A percentile compares a stretch with the other conserved stretches of the same genome.
phyloP scores from a whole-genome alignment of 2,329 filamentous ascomycete genomes.

The Aureobasidium sp. region DNA sequence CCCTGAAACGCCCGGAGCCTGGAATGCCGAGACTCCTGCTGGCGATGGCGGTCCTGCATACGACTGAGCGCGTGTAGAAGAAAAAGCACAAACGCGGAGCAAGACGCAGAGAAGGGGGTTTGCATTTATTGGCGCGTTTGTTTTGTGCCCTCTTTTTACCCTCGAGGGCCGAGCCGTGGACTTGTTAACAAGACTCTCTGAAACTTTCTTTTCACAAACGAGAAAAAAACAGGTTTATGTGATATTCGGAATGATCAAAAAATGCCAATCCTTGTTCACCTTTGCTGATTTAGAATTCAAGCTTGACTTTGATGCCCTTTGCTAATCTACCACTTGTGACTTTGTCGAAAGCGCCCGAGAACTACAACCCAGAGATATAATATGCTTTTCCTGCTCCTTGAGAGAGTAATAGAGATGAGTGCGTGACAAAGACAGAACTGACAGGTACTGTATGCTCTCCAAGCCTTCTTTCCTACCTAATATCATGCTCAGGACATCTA shows the following conservation, averaged over 20 bases:
- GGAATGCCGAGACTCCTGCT: slow-evolving; percentile 51
- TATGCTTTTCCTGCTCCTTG: neutral
- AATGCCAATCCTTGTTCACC: neutral
- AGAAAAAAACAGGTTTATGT: neutral
- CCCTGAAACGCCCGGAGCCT: slow-evolving; percentile 43
- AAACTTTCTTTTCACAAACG: neutral
- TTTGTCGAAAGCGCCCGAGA: neutral
- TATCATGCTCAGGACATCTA: neutral
- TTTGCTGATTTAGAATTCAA: neutral
- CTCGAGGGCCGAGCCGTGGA: neutral
- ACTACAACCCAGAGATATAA: neutral
- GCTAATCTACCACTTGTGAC: neutral
- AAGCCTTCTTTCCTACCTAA: neutral
- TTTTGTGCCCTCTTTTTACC: neutral
- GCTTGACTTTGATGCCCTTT: neutral
- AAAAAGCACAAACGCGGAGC: neutral
- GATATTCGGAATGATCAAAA: neutral
- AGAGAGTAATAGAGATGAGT: neutral
- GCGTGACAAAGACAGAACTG: neutral
- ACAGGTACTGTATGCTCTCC: neutral
- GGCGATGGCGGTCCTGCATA: slow-evolving; percentile 35
- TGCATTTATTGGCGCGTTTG: neutral
- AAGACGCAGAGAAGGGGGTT: neutral
- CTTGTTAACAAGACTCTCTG: neutral
- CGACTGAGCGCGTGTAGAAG: slow-evolving; percentile 20